Conservation (phyloP, 2,329 filamentous ascomycete genomes). For the Talaromyces sp. region DNA sequence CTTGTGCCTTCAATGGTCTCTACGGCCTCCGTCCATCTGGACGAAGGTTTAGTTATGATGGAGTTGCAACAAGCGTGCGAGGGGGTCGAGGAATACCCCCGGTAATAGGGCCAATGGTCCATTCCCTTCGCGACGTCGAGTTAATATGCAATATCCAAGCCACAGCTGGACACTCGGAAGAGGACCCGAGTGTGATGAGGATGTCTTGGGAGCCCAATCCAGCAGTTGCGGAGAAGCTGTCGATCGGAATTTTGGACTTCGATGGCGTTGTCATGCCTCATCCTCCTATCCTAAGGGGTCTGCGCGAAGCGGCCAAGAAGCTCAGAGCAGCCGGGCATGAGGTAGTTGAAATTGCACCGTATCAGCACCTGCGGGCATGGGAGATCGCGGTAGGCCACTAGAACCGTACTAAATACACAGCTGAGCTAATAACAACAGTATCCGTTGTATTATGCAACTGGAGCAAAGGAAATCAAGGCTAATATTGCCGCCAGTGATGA, state of each 20-base stretch:
- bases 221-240: not conserved
- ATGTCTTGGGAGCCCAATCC: constrained; percentile 32
- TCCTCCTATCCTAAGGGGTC: not conserved
- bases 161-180: constrained; percentile 7
- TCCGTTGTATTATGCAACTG: not conserved
- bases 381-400: not conserved
- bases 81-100: no score
- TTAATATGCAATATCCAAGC: no score
- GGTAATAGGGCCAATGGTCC: no score
- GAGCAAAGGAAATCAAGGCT: not conserved
- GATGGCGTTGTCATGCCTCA: constrained; percentile 13
- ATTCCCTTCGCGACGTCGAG: no score
- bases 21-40: constrained; percentile 36
- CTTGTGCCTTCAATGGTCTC: constrained; percentile 34
- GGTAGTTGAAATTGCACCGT: not conserved
- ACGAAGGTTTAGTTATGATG: no score
- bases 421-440: no score
- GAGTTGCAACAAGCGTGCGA: no score
- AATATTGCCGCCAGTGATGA: not conserved
- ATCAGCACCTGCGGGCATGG: not conserved
- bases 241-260: constrained; percentile 2
- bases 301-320: not conserved
- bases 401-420: no score
- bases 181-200: constrained; percentile 36
- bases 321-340: not conserved